Evolutionary conservation across 75 land plant genomes (phyloP), one percentile per base, ranked within the genome.

Genomic region (Chamaecyparis obtusa): DNA sequence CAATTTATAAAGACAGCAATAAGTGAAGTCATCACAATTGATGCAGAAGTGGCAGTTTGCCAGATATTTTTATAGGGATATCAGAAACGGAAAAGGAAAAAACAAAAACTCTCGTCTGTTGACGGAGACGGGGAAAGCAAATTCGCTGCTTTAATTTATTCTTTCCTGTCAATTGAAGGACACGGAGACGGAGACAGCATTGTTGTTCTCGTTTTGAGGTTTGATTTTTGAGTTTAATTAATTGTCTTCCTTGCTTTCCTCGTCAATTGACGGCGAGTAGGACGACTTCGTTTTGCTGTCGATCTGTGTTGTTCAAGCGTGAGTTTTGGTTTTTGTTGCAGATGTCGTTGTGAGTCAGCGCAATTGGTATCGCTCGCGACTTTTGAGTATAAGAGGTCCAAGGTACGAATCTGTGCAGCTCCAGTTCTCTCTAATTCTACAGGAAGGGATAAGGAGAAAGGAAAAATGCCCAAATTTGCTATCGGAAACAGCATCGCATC

Each of bases 41-140:
- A 74, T 74, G 76, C 15, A 74, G 76, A 74, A 33, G 76, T 74
- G 76, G 76, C 76, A 30, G 76, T 74, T 74, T 74, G 76, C 76
- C 76, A 74, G 76, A 74, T 74, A 74, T 67, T 74, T 74, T 74
- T 74, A 32, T n/a, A 24, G n/a, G 9, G 69, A 27, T 27, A 6
- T 64, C 69, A 24, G 69, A 17, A 21, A 57, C 64, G 69, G 69
- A 6, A 64, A 24, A 64, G n/a, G 6, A 17, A 57, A 57, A 64
- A 64, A 64, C 7, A 24, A 64, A 21, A 64, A 27, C 1, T 1
- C 14, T 2, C 36, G 33, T 74, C 36, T 11, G 76, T 74, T 74
- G 69, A 64, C 27, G 69, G 69, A 64, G n/a, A 64, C 30, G 69
- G 30, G 6, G n/a, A 64, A 64, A 64, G 64, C 69, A 33, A 74